Evolutionary conservation across 257 asterid species (phyloP).

Genomic region (Solanum ossicruentum): DNA sequence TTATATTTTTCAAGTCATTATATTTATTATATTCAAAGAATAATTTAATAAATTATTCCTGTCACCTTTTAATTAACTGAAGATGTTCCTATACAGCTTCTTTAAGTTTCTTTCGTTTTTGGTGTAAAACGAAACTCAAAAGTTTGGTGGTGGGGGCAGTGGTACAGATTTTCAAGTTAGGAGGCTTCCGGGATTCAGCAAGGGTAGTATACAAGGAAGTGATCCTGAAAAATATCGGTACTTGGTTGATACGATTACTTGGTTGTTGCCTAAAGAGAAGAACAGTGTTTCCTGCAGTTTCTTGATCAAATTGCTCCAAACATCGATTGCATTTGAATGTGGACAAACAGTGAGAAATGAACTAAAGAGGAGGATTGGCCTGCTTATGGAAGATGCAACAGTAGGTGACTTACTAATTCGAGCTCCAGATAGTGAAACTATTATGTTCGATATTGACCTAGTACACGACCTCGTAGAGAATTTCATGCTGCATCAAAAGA

Average conservation of each 20-base stretch:
- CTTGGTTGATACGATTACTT: slow-evolving; percentile 47
- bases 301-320: slow-evolving; percentile 52
- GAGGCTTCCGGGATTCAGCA: slow-evolving; percentile 40
- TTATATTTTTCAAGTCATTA: too few relatives aligned
- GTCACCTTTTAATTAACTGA: too few relatives aligned
- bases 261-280: slow-evolving; percentile 43
- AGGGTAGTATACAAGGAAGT: slow-evolving; percentile 32
- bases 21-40: too few relatives aligned
- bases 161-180: slow-evolving; percentile 55
- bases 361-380: slow-evolving; percentile 38
- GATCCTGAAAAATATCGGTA: slow-evolving; percentile 34
- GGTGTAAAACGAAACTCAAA: not conserved
- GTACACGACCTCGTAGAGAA: slow-evolving; percentile 43
- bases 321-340: slow-evolving; percentile 36
- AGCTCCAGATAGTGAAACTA: slow-evolving; percentile 39
- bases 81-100: too few relatives aligned
- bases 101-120: too few relatives aligned
- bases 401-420: slow-evolving; percentile 43
- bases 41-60: too few relatives aligned
- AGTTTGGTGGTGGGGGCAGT: slow-evolving; percentile 47
- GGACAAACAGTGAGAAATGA: slow-evolving; percentile 37
- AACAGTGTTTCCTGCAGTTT: slow-evolving; percentile 40
- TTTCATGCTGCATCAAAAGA: slow-evolving; percentile 40
- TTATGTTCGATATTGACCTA: slow-evolving; percentile 31
- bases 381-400: slow-evolving; percentile 57